Conservation (phyloP, 805 yeast genomes). For the Candida piceae region DNA sequence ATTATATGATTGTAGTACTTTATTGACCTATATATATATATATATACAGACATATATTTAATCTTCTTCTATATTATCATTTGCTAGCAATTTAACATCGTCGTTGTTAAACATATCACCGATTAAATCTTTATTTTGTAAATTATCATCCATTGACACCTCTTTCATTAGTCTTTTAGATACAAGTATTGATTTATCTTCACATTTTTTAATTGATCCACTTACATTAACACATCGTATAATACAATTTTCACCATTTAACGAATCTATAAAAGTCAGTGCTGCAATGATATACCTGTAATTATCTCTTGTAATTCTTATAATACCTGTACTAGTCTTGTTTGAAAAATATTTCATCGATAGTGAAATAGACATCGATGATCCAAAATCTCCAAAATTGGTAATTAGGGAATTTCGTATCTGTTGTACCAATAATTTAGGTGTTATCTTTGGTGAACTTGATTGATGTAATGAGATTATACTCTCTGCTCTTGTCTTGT, state of each 20-base stretch:
- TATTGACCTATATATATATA: too few species aligned
- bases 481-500: constrained; percentile 31
- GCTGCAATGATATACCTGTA: constrained; percentile 63
- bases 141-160: constrained; percentile 9
- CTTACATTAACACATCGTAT: constrained; percentile 65
- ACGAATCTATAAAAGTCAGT: constrained; percentile 45
- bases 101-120: constrained; percentile 6
- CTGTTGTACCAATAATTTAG: constrained; percentile 45
- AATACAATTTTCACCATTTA: constrained; percentile 47
- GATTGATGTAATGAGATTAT: constrained; percentile 46
- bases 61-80: too few species aligned
- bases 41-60: too few species aligned
- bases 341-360: constrained; percentile 72
- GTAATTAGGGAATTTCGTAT: constrained; percentile 52
- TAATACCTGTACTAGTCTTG: constrained; percentile 77
- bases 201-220: constrained; percentile 85
- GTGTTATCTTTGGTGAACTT: constrained; percentile 43
- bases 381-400: constrained; percentile 76
- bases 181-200: constrained; percentile 57
- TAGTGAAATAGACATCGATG: constrained; percentile 50
- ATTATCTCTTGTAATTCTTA: constrained; percentile 68
- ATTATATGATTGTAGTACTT: too few species aligned
- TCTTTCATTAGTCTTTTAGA: constrained; percentile 31
- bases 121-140: constrained; percentile 8
- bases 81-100: constrained; percentile 1